Conservation (phyloP, 495 filamentous ascomycete genomes). For the Penicillium ochrochloron region DNA sequence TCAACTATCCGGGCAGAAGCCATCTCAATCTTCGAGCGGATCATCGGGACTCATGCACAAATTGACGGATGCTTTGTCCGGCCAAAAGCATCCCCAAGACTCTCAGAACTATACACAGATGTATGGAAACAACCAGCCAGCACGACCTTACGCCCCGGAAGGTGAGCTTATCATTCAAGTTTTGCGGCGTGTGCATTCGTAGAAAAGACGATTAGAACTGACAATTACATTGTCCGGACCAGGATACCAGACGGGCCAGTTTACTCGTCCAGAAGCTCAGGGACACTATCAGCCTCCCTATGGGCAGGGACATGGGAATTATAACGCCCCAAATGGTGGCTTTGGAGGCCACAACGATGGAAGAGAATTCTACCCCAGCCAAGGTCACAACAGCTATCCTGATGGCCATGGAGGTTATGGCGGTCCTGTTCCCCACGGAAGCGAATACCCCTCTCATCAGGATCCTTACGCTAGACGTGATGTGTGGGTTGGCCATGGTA, state of each 20-base stretch:
- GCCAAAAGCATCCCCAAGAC: neutral
- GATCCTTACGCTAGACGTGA: neutral
- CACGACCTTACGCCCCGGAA: neutral
- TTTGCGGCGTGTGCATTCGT: neutral
- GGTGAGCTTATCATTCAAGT: neutral
- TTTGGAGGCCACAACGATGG: neutral
- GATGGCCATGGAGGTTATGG: no score
- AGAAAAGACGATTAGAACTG: neutral
- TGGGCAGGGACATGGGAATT: neutral
- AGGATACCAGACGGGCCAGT: neutral
- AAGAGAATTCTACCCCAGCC: neutral
- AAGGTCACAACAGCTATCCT: neutral
- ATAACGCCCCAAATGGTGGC: neutral
- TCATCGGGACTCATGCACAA: neutral
- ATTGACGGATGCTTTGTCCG: neutral
- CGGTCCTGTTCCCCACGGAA: neutral
- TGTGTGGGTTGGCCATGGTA: neutral
- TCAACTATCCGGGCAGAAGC: neutral
- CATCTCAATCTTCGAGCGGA: neutral
- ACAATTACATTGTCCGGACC: neutral
- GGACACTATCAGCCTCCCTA: constrained; percentile 1
- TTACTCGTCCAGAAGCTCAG: neutral
- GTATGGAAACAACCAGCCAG: neutral
- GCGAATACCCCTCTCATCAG: neutral
- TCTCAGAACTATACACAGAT: neutral